Percentiles rank a stretch among this genome's conserved stretches.
These are phyloP conservation scores for Penicillium corylophilum DNA, from an alignment of 2,329 filamentous ascomycete species.

Conservation along the genomic window DNA sequence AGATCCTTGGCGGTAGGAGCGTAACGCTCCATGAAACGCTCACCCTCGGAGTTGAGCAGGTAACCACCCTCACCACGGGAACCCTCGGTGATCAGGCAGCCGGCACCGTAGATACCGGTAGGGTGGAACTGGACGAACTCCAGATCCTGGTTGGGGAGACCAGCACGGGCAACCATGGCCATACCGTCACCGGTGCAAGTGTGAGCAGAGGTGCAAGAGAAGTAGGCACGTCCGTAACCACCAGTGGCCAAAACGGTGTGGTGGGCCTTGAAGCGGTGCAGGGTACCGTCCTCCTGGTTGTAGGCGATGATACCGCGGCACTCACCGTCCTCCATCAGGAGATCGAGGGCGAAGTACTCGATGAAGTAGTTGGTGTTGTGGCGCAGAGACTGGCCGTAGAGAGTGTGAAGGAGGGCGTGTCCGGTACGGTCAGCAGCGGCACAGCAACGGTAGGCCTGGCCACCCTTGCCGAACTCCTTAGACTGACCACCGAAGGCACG, in stretches of 20 bases:
- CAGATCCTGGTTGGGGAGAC: slow-evolving; percentile 97
- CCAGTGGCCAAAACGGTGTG: slow-evolving; percentile 96
- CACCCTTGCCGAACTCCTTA: slow-evolving; percentile 91
- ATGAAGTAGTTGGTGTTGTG: slow-evolving; percentile 99
- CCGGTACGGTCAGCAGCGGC: slow-evolving; percentile 95
- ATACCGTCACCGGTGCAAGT: slow-evolving; percentile 99
- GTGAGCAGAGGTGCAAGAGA: slow-evolving; percentile 96
- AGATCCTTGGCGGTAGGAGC: slow-evolving; percentile 97
- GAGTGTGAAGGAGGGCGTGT: slow-evolving; percentile 94
- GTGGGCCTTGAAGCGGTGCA: slow-evolving; percentile 94
- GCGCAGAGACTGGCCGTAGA: slow-evolving; percentile 93
- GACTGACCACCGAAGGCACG: slow-evolving; percentile 98
- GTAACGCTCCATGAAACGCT: slow-evolving; percentile 99
- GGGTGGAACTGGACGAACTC: slow-evolving; percentile 99
- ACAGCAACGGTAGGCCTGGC: slow-evolving; percentile 96
- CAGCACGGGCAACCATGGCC: slow-evolving; percentile 98
- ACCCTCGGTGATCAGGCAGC: slow-evolving; percentile 96
- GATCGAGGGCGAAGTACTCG: slow-evolving; percentile 94
- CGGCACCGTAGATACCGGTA: slow-evolving; percentile 97
- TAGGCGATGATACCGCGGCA: slow-evolving; percentile 96
- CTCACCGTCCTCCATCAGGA: slow-evolving; percentile 96
- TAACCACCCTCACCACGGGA: slow-evolving; percentile 98
- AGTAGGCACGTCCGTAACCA: slow-evolving; percentile 97
- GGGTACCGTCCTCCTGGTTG: slow-evolving; percentile 97
- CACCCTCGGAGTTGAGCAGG: slow-evolving; percentile 94